These are phyloP conservation scores for Pelargonium fulgidum DNA, from an alignment of 441 rosid genomes.

Conservation along the genomic window DNA sequence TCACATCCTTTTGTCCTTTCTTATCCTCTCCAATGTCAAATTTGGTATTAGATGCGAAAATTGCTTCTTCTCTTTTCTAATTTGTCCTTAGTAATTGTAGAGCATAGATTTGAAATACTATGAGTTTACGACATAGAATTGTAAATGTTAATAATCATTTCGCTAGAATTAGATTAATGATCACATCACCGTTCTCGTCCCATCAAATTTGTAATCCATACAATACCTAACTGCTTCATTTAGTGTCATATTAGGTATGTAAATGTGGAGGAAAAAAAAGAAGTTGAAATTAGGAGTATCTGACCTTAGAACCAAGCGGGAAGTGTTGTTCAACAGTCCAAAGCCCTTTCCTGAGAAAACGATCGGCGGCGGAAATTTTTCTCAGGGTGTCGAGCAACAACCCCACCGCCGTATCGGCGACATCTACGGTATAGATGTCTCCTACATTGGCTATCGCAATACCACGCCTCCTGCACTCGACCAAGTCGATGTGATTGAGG, in stretches of 20 bases:
- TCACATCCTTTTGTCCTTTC: no score
- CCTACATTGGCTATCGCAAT: conserved; percentile 24
- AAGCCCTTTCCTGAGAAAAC: conserved; percentile 24
- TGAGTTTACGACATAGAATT: no score
- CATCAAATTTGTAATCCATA: no score
- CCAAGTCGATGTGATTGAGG: conserved; percentile 32
- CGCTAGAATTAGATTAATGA: no score
- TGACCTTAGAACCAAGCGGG: conserved; percentile 30
- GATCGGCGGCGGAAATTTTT: conserved; percentile 27
- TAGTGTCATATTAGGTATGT: neutral
- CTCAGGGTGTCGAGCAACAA: conserved; percentile 34
- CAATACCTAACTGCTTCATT: neutral
- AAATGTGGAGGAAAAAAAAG: neutral
- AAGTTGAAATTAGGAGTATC: no score
- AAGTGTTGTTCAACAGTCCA: conserved; percentile 25
- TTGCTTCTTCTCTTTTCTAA: no score
- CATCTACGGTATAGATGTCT: conserved; percentile 27
- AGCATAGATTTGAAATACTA: no score
- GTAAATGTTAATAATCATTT: no score
- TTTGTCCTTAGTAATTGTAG: no score
- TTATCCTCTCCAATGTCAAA: no score
- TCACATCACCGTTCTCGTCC: no score
- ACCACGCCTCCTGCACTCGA: conserved; percentile 29
- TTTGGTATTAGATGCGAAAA: no score
- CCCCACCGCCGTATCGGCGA: conserved; percentile 34